A percentile compares a stretch with the other conserved stretches of the same genome.
These are phyloP conservation scores for Dryas integrifolia DNA, from an alignment of 331 rosid species.

Conservation along the genomic window DNA sequence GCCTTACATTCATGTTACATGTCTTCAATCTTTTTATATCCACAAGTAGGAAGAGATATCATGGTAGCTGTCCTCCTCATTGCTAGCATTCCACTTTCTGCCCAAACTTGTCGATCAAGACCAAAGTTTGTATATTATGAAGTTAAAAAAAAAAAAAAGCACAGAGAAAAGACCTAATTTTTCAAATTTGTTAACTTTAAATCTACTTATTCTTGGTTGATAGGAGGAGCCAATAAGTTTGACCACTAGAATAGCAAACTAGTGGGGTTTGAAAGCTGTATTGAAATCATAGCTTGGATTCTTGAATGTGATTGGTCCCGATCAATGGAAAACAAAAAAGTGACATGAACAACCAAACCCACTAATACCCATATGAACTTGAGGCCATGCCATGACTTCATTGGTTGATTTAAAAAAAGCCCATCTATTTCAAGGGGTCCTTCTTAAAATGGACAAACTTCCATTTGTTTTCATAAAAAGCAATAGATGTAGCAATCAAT, in stretches of 20 bases:
- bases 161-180: no score
- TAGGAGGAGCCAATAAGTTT: not conserved
- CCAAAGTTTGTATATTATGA: not conserved
- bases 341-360: slow-evolving; percentile 16
- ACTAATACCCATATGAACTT: not conserved
- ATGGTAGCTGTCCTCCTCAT: slow-evolving; percentile 5
- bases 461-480: not conserved
- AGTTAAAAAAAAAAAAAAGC: not conserved
- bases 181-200: not conserved
- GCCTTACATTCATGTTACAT: slow-evolving; percentile 24
- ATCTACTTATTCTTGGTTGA: not conserved
- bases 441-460: not conserved
- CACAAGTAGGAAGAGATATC: not conserved
- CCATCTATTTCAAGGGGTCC: not conserved
- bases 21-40: slow-evolving; percentile 8
- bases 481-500: not conserved
- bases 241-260: not conserved
- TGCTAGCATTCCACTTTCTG: not conserved
- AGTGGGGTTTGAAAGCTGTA: slow-evolving; percentile 3
- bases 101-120: not conserved
- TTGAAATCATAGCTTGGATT: not conserved
- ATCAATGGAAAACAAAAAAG: not conserved
- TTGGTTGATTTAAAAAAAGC: not conserved
- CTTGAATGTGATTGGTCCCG: slow-evolving; percentile 2
- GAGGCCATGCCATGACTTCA: slow-evolving; percentile 1